Base-by-base conservation (phyloP, 345 rosid species). In the Brassica carinata region DNA sequence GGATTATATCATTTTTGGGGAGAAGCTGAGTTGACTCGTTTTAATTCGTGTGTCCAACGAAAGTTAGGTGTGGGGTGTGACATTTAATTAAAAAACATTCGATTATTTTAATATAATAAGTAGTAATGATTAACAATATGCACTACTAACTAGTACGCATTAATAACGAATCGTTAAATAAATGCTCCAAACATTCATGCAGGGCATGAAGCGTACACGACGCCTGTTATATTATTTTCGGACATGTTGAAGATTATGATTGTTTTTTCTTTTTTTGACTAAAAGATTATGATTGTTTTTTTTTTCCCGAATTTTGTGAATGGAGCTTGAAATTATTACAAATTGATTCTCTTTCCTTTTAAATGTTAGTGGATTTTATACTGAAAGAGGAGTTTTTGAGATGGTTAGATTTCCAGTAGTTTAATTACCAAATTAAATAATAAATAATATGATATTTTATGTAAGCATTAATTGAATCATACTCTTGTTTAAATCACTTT, bases 21-120 rank as follows among this genome's bases (percentile, higher is more conserved):
- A 2, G 61, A 80, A 80, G 80, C 51, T 71, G 83, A 81, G 83
- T 81, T 75, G 80, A 81, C 84, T 76, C 80, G 84, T 76, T 17
- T 65, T 3, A 27, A 69, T 76, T 76, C 84, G 73, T 81, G 80
- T 76, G 2, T 5, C 45, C 79, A 70, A 64, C 72, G 26, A 53
- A 15, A 53, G 19, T 53, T 48, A 53, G 59, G 23, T n/a, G 59
- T 48, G 57, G 57, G 14, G 57, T 48, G 14, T 48, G 3, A 11
- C 59, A 17, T 55, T 55, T 55, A 55, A 55, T 55, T 53, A 1
- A 14, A 51, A 75, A 75, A 51, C 83, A 81, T 81, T 80, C 75
- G 62, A 75, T 17, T 64, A 36, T 10, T 40, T 40, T 67, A 13
- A 65, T 8, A 30, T 30, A 48, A 61, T 11, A n/a, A 13, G 26